Conservation (phyloP, 805 yeast species). For the Metschnikowia kofuensis region DNA sequence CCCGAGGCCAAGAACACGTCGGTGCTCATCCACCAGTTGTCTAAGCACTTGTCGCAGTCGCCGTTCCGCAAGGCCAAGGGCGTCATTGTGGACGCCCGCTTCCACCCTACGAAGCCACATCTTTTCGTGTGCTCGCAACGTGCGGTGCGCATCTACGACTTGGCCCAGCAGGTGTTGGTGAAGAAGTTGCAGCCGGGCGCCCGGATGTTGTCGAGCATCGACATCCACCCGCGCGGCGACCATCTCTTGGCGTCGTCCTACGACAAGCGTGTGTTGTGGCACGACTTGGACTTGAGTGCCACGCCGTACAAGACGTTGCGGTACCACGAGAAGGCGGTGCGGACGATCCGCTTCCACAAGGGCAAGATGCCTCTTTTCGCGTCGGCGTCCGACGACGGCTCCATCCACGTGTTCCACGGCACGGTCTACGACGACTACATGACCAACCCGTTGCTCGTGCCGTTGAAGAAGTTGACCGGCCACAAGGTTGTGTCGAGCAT, state of each 20-base stretch:
- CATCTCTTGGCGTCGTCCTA: slow-evolving; percentile 88
- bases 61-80: slow-evolving; percentile 94
- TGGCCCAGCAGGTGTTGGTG: slow-evolving; percentile 77
- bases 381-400: slow-evolving; percentile 93
- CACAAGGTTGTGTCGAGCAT: slow-evolving; percentile 76
- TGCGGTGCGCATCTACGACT: slow-evolving; percentile 84
- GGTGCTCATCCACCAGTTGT: slow-evolving; percentile 89
- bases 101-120: slow-evolving; percentile 96
- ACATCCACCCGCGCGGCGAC: slow-evolving; percentile 95
- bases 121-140: slow-evolving; percentile 92
- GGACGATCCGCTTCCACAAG: slow-evolving; percentile 84
- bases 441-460: slow-evolving; percentile 94
- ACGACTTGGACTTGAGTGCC: slow-evolving; percentile 81
- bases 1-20: slow-evolving; percentile 88
- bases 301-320: slow-evolving; percentile 95
- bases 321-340: slow-evolving; percentile 92
- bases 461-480: slow-evolving; percentile 89
- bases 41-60: slow-evolving; percentile 91
- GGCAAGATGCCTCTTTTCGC: slow-evolving; percentile 85
- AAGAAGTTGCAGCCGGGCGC: slow-evolving; percentile 94
- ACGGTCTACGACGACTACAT: slow-evolving; percentile 92
- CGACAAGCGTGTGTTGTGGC: slow-evolving; percentile 96
- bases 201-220: slow-evolving; percentile 87
- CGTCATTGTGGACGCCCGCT: slow-evolving; percentile 90
- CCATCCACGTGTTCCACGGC: slow-evolving; percentile 91